phyloP scores from a whole-genome alignment of 2,329 filamentous ascomycete species.

The Lecanoromycetidae sp. region DNA sequence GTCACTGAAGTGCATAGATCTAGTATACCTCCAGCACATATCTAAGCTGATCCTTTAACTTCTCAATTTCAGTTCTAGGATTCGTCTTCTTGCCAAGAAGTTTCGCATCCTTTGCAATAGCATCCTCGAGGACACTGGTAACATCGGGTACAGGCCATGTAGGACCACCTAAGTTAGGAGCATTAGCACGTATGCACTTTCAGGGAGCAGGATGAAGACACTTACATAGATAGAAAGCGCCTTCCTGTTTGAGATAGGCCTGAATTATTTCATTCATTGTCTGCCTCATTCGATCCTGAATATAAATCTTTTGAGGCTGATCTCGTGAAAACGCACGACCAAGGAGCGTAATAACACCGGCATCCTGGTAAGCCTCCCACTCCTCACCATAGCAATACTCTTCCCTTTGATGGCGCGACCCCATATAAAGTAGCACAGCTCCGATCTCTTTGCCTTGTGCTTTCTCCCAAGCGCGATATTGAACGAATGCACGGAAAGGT shows the following conservation, averaged over 20 bases:
- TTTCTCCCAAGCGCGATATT: constrained; percentile 96
- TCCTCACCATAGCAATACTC: constrained; percentile 98
- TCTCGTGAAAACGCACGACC: constrained; percentile 92
- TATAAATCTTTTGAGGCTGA: constrained; percentile 97
- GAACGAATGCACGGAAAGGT: constrained; percentile 97
- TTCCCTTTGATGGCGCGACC: constrained; percentile 90
- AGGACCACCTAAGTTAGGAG: constrained; percentile 44
- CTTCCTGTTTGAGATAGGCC: constrained; percentile 77
- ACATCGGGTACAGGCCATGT: constrained; percentile 99
- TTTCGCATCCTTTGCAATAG: constrained; percentile 65
- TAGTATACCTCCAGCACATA: constrained; percentile 98
- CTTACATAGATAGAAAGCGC: constrained; percentile 81
- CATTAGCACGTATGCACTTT: background rate
- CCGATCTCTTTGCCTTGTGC: constrained; percentile 94
- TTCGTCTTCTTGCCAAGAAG: constrained; percentile 67
- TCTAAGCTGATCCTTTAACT: constrained; percentile 83
- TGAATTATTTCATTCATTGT: constrained; percentile 68
- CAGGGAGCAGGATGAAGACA: background rate
- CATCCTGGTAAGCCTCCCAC: constrained; percentile 95
- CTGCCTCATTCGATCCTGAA: constrained; percentile 95
- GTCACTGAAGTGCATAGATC: constrained; percentile 6
- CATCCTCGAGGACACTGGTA: constrained; percentile 85
- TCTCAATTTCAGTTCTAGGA: constrained; percentile 82
- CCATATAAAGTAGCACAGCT: constrained; percentile 87
- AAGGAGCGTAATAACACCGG: constrained; percentile 86